Evolutionary conservation across 768 basidiomycete genomes (phyloP), one percentile per base, ranked within the genome.

Genomic region (Mycena galopus): DNA sequence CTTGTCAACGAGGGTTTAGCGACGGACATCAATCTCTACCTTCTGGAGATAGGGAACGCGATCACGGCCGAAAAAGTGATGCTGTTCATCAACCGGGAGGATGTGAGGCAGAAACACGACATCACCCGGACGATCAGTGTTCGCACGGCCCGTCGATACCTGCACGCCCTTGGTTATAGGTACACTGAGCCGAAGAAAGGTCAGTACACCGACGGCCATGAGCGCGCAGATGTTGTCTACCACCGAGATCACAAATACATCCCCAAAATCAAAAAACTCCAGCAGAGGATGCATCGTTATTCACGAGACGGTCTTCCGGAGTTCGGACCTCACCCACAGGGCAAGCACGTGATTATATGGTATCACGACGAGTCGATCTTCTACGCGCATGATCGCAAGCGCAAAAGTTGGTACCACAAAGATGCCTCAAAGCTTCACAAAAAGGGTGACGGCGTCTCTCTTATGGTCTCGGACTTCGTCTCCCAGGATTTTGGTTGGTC

Each of bases 301-400:
- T 53, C 66, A n/a, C 37, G 68, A 21, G 70, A 72, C 19, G 21
- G 65, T 23, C 53, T 33, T 11, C 61, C 65, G 33, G 27, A 65
- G 27, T 53, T 73, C 72, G 19, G 68, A 63, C 25, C 77, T 81
- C 67, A 84, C 78, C 0, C 81, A 79, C 7, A 83, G 33, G 8
- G 77, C 77, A 10, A 81, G 65, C 11, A 77, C 75, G 21, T 80
- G 78, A 58, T 84, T 80, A 60, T 79, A 27, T 83, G 81, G 82
- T 81, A 76, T 55, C 84, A 87, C 73, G 83, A 87, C 72, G 82
- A 88, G 71, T 81, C 78, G 5, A 81, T 77, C 1, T 86, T 85
- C 75, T 86, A 85, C 75, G 82, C 79, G 4, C 75, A 87, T 77
- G 82, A 87, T 66, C 75, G 77, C 21, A 51, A 51, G 50, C 50